Percentiles rank a stretch among this genome's conserved stretches.
Evolutionary conservation across 257 asterid genomes (phyloP).

Genomic region (Solanum medicagineum): DNA sequence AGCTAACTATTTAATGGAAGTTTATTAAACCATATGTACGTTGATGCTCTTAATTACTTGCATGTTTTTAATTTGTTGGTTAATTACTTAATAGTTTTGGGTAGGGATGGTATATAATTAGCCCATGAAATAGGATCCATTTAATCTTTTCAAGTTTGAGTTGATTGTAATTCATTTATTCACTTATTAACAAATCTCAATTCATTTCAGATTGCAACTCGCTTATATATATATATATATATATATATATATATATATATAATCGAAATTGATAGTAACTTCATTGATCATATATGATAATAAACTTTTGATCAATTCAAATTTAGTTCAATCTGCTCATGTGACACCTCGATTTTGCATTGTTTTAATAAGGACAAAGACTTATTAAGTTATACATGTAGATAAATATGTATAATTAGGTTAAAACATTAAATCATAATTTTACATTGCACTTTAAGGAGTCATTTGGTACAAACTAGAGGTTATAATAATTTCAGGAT

Average conservation of each 20-base stretch:
- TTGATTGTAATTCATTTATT: not conserved
- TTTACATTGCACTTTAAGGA: too few species aligned
- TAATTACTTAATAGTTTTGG: not conserved
- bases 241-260: not conserved
- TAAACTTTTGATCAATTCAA: not conserved
- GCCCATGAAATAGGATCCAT: not conserved
- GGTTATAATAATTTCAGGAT: too few species aligned
- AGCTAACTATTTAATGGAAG: not conserved
- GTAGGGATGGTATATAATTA: not conserved
- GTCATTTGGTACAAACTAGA: too few species aligned
- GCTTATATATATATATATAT: not conserved
- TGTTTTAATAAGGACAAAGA: not conserved
- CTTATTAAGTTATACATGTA: too few species aligned
- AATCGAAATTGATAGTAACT: not conserved
- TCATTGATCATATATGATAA: rapidly evolving
- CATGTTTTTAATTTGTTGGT: not conserved
- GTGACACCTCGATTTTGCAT: not conserved
- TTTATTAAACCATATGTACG: not conserved
- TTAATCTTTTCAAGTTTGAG: not conserved
- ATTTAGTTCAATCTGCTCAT: not conserved
- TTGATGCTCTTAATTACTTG: not conserved
- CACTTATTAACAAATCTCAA: not conserved
- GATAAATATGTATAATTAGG: not conserved
- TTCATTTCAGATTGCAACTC: not conserved
- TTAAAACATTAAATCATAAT: not conserved